Evolutionary conservation across 768 basidiomycete genomes (phyloP).

Genomic region (Rickenella mellea): DNA sequence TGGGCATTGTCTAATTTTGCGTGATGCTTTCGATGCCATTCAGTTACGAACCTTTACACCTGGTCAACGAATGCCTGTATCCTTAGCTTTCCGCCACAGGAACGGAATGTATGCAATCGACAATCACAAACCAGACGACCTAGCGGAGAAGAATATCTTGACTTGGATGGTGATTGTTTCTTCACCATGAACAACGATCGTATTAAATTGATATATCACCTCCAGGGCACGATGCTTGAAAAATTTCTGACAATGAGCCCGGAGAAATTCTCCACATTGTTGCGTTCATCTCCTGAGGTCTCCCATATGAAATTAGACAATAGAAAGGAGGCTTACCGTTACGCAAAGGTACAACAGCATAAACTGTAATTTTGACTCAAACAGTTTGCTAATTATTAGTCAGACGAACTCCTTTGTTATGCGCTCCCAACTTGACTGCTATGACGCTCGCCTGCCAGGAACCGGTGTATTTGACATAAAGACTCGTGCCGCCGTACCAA

Average conservation of each 20-base stretch:
- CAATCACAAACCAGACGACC: conserved; percentile 32
- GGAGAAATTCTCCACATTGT: conserved; percentile 49
- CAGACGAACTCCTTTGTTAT: conserved; percentile 57
- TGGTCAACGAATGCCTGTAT: conserved; percentile 70
- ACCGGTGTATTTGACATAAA: conserved; percentile 95
- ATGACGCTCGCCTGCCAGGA: conserved; percentile 73
- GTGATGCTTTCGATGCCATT: background rate
- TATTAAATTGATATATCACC: background rate
- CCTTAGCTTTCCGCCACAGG: conserved; percentile 54
- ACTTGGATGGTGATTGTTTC: conserved; percentile 53
- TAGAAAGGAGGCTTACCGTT: conserved; percentile 72
- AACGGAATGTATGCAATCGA: conserved; percentile 66
- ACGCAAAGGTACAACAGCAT: conserved; percentile 74
- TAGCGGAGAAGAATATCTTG: conserved; percentile 57
- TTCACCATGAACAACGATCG: background rate
- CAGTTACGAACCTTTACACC: conserved; percentile 62
- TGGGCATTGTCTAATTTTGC: conserved; percentile 1
- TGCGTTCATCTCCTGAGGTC: conserved; percentile 27
- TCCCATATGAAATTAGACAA: conserved; percentile 22
- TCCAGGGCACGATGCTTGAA: conserved; percentile 81
- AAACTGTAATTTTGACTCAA: conserved; percentile 9
- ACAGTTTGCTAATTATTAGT: conserved; percentile 10
- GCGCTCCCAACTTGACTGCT: conserved; percentile 92
- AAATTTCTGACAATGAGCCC: conserved; percentile 69
- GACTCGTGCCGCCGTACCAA: conserved; percentile 77